Percentiles rank a stretch among this genome's conserved stretches.
These are phyloP conservation scores for Umbilicus rupestris DNA, from an alignment of 164 flowering plant species.

Conservation along the genomic window DNA sequence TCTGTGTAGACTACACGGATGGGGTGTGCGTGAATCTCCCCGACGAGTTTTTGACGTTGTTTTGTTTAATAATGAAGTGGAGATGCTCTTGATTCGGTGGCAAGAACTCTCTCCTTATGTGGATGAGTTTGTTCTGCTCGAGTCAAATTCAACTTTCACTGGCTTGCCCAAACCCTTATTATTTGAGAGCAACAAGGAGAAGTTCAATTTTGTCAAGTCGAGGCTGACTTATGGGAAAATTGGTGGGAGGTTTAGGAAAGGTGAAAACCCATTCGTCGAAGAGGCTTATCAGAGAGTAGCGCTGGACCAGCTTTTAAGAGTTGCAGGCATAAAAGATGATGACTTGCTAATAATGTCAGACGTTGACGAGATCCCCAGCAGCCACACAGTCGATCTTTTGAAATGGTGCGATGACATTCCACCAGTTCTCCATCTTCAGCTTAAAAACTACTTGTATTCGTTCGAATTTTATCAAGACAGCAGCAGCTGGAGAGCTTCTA, in stretches of 20 bases:
- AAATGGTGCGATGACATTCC: constrained; percentile 25
- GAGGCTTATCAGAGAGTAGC: constrained; percentile 25
- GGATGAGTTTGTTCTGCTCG: constrained; percentile 22
- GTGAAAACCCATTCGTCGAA: constrained; percentile 25
- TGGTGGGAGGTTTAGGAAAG: constrained; percentile 20
- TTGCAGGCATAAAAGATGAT: constrained; percentile 22
- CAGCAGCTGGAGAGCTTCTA: constrained; percentile 23
- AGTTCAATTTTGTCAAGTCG: constrained; percentile 17
- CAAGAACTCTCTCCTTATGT: constrained; percentile 21
- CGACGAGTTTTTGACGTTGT: constrained; percentile 25
- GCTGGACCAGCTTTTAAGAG: constrained; percentile 17
- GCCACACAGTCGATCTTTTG: constrained; percentile 22
- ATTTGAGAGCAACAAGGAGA: constrained; percentile 13
- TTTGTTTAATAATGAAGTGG: constrained; percentile 22
- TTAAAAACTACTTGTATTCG: constrained; percentile 22
- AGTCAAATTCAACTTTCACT: constrained; percentile 26
- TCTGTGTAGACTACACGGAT: constrained; percentile 24
- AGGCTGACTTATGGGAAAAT: constrained; percentile 21
- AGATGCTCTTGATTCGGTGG: constrained; percentile 24
- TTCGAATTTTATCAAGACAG: constrained; percentile 16
- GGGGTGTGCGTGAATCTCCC: constrained; percentile 21
- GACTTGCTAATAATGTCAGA: constrained; percentile 27
- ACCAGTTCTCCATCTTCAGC: constrained; percentile 18
- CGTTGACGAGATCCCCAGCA: constrained; percentile 26
- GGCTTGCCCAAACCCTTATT: constrained; percentile 18